Evolutionary conservation across 2,329 filamentous ascomycete genomes (phyloP).

Genomic region (Pseudohalonectria lignicola): DNA sequence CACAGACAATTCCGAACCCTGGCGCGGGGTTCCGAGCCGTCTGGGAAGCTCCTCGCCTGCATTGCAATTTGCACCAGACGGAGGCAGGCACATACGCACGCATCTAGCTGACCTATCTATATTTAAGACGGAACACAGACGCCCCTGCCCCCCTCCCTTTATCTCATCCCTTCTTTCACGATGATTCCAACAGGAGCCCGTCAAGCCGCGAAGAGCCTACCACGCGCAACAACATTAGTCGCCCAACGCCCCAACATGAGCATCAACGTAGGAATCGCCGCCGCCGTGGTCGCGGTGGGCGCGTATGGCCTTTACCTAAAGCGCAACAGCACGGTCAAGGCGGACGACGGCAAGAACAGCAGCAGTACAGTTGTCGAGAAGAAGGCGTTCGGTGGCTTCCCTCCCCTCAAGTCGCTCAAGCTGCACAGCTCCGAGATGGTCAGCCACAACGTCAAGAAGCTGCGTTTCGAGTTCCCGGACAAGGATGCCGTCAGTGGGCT

Average conservation of each 20-base stretch:
- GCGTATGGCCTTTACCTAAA: constrained; percentile 7
- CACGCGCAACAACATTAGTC: background rate
- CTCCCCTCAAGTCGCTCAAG: constrained; percentile 30
- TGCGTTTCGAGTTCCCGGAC: constrained; percentile 44
- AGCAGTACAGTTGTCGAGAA: no score
- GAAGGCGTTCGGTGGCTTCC: constrained; percentile 10
- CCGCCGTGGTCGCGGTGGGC: constrained; percentile 7
- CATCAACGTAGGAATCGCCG: constrained; percentile 3
- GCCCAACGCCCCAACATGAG: constrained; percentile 1
- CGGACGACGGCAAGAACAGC: constrained; percentile 7
- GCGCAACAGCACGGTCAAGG: constrained; percentile 3
- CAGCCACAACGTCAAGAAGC: constrained; percentile 47
- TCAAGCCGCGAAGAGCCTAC: background rate
- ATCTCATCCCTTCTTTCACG: background rate
- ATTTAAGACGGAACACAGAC: no score
- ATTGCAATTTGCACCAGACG: no score
- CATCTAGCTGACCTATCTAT: no score
- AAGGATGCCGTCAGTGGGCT: constrained; percentile 35
- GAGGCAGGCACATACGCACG: no score
- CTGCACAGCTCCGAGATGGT: constrained; percentile 40
- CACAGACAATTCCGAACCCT: no score
- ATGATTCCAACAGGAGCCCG: background rate
- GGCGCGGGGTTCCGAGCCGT: no score
- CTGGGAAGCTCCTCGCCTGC: no score
- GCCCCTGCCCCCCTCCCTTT: background rate